Percentiles rank a stretch among this genome's conserved stretches.
phyloP scores from a whole-genome alignment of 2,329 filamentous ascomycete species.

The Trichoderma endophyticum region DNA sequence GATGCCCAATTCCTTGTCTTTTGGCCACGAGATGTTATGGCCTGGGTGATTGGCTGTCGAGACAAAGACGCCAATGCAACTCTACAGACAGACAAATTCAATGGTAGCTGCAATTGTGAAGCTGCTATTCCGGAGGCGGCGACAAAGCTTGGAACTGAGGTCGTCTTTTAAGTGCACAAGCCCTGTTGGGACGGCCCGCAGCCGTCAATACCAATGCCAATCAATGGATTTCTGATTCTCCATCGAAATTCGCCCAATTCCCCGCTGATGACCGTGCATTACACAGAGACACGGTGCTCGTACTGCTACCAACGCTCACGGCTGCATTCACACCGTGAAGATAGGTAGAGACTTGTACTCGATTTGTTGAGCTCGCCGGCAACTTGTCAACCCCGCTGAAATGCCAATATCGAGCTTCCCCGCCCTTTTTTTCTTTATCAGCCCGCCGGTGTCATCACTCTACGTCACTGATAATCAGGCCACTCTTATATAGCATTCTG shows the following conservation, averaged over 20 bases:
- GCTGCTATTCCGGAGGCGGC: neutral
- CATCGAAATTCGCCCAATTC: neutral
- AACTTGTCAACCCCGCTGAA: conserved; percentile 16
- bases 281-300: neutral
- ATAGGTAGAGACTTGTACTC: neutral
- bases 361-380: neutral
- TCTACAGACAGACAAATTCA: neutral
- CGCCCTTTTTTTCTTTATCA: conserved; percentile 1
- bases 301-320: neutral
- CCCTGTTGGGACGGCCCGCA: conserved; percentile 1
- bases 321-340: neutral
- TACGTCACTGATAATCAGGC: conserved; percentile 16
- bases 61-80: neutral
- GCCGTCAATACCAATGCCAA: neutral
- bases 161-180: neutral
- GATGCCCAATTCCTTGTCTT: neutral
- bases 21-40: neutral
- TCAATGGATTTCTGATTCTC: neutral
- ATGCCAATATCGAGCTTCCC: conserved; percentile 13
- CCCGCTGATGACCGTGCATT: neutral
- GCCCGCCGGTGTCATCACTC: neutral
- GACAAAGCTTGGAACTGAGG: neutral
- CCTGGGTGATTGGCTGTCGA: neutral
- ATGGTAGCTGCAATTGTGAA: neutral
- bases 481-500: neutral